Conservation (phyloP, 1,284 basidiomycete species). For the Melampsora larici-populina region DNA sequence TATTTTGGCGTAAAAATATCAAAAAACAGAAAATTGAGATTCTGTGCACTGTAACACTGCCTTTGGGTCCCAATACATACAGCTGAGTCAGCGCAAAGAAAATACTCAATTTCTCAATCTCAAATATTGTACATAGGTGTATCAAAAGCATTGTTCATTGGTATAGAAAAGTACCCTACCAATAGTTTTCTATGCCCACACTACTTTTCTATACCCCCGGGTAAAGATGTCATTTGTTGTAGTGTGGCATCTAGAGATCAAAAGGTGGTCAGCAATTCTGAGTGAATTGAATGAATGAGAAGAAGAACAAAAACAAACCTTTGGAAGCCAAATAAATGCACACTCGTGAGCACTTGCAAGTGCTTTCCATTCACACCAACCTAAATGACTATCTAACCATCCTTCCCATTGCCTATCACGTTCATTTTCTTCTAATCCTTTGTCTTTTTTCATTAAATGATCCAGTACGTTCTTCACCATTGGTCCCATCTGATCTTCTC, state of each 20-base stretch:
- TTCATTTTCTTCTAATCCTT: constrained; percentile 69
- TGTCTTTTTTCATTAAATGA: constrained; percentile 80
- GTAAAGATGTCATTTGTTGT: too few relatives aligned
- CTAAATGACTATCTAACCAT: constrained; percentile 78
- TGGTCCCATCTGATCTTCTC: constrained; percentile 67
- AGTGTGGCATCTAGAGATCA: constrained; percentile 72
- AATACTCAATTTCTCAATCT: too few relatives aligned
- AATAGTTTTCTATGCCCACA: too few relatives aligned
- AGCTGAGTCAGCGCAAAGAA: too few relatives aligned
- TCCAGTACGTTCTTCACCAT: constrained; percentile 72
- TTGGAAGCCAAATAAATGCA: constrained; percentile 87
- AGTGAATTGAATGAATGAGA: neutral
- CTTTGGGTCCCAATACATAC: too few relatives aligned
- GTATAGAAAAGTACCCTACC: too few relatives aligned
- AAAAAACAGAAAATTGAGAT: too few relatives aligned
- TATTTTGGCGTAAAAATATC: too few relatives aligned
- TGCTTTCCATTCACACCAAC: constrained; percentile 90
- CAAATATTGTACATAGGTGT: too few relatives aligned
- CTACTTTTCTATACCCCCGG: too few relatives aligned
- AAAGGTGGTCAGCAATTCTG: neutral
- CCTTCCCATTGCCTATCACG: constrained; percentile 66
- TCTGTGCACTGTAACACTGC: too few relatives aligned
- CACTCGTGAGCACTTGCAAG: constrained; percentile 85
- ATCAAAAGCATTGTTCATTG: too few relatives aligned
- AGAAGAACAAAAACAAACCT: constrained; percentile 60